These are phyloP conservation scores for Jackrogersella multiformis DNA, from an alignment of 495 filamentous ascomycete species.

Conservation along the genomic window DNA sequence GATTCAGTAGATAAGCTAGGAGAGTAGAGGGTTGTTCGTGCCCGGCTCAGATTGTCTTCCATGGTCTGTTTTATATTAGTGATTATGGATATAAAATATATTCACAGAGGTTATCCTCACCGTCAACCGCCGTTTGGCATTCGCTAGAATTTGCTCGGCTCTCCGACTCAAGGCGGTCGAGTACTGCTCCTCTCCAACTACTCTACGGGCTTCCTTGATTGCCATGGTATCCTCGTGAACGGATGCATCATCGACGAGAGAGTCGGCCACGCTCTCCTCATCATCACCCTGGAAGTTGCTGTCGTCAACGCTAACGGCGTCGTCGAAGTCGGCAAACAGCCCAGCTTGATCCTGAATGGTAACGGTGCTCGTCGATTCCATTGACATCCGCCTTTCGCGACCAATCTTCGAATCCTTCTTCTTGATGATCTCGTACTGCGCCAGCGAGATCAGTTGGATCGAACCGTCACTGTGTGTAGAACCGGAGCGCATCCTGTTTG, in stretches of 20 bases:
- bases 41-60: constrained; percentile 87
- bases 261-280: constrained; percentile 65
- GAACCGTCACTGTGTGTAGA: constrained; percentile 37
- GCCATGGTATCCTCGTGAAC: constrained; percentile 24
- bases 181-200: constrained; percentile 48
- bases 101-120: constrained; percentile 63
- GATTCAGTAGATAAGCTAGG: constrained; percentile 66
- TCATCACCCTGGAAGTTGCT: constrained; percentile 68
- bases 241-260: constrained; percentile 54
- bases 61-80: constrained; percentile 70
- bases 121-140: constrained; percentile 86
- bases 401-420: constrained; percentile 51
- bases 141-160: constrained; percentile 88
- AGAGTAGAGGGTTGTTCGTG: constrained; percentile 75
- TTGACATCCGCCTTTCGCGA: constrained; percentile 54
- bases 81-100: background rate
- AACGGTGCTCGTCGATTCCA: constrained; percentile 62
- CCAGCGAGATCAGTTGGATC: constrained; percentile 31
- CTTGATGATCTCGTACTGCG: constrained; percentile 47
- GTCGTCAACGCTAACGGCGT: constrained; percentile 64
- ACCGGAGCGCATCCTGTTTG: constrained; percentile 36
- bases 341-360: constrained; percentile 55
- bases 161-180: constrained; percentile 81
- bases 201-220: constrained; percentile 17
- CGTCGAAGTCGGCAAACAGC: constrained; percentile 65